Evolutionary conservation across 768 basidiomycete genomes (phyloP).

Genomic region (Leccinum ochraceum): DNA sequence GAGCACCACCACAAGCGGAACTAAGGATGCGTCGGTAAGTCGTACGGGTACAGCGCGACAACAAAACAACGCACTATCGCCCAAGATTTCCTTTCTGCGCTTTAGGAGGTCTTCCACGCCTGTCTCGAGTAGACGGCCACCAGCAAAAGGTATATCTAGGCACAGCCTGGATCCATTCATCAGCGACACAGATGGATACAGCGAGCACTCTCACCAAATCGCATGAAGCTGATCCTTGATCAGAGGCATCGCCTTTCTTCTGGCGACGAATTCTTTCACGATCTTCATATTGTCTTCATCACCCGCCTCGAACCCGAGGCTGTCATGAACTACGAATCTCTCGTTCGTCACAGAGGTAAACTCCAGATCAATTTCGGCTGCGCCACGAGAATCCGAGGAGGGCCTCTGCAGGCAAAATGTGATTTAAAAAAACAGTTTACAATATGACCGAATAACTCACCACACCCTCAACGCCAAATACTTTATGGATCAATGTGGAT

Average conservation of each 20-base stretch:
- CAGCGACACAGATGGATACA: neutral
- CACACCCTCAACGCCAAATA: no score
- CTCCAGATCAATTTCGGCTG: neutral
- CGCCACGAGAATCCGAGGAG: neutral
- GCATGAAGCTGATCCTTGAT: conserved; percentile 16
- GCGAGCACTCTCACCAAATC: conserved; percentile 7
- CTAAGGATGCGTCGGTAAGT: no score
- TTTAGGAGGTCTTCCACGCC: conserved; percentile 16
- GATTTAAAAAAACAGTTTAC: neutral
- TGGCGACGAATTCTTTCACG: neutral
- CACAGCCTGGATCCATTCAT: conserved; percentile 14
- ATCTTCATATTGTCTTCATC: neutral
- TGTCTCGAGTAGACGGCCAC: conserved; percentile 17
- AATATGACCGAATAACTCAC: neutral
- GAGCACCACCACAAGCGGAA: neutral
- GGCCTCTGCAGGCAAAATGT: neutral
- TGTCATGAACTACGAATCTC: neutral
- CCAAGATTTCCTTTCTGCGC: conserved; percentile 7
- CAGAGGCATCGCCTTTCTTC: conserved; percentile 2
- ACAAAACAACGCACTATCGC: neutral
- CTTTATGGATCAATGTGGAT: neutral
- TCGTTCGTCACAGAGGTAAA: neutral
- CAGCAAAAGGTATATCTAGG: conserved; percentile 14
- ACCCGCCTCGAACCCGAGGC: neutral
- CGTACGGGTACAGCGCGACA: conserved; percentile 3